Evolutionary conservation across 2,329 filamentous ascomycete species (phyloP).

Genomic region (Orbilia ellipsospora): DNA sequence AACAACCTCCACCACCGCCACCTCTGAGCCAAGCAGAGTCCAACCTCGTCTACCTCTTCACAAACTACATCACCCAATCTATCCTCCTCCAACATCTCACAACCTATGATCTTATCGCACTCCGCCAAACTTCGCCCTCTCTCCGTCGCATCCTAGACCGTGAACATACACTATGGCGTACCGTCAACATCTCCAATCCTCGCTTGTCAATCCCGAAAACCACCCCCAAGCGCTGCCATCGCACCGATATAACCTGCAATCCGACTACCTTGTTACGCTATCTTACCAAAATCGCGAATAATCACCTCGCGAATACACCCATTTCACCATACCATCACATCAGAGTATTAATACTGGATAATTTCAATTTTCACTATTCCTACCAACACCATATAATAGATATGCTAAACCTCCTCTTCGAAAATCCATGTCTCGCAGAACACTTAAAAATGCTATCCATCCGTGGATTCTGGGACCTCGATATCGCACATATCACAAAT

Average conservation of each 20-base stretch:
- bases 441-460: conserved; percentile 40
- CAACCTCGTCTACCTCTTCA: conserved; percentile 31
- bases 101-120: conserved; percentile 39
- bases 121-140: conserved; percentile 43
- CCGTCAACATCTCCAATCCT: conserved; percentile 39
- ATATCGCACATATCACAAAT: conserved; percentile 16
- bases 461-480: conserved; percentile 33
- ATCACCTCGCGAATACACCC: conserved; percentile 36
- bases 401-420: conserved; percentile 31
- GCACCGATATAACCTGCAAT: background rate
- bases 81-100: conserved; percentile 41
- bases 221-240: background rate
- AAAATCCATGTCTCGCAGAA: conserved; percentile 30
- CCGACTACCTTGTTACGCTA: background rate
- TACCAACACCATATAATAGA: conserved; percentile 16
- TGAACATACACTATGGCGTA: conserved; percentile 38
- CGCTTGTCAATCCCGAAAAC: conserved; percentile 5
- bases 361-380: conserved; percentile 29
- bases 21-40: conserved; percentile 7
- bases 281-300: conserved; percentile 25
- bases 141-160: conserved; percentile 42
- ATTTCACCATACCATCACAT: conserved; percentile 48
- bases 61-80: conserved; percentile 33
- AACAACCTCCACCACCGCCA: background rate
- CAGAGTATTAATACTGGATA: conserved; percentile 45